phyloP scores from a whole-genome alignment of 140 eudicot genomes.

The Cichorium intybus region DNA sequence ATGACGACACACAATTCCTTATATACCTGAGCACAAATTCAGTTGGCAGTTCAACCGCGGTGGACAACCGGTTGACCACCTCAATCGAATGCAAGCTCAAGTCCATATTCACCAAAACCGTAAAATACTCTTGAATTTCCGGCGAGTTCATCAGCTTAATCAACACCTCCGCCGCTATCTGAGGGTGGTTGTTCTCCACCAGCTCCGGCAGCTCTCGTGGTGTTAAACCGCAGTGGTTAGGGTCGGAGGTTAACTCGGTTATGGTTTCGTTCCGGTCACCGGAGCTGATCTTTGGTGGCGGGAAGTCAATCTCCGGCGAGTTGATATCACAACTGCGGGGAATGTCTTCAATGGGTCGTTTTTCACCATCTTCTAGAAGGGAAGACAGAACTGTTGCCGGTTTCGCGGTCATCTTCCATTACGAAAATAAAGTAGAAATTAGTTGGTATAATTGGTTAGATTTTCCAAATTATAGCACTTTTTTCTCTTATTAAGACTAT shows the following conservation, averaged over 20 bases:
- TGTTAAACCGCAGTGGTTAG: constrained; percentile 86
- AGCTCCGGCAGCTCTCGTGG: constrained; percentile 84
- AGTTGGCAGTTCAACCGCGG: constrained; percentile 84
- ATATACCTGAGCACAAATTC: constrained; percentile 92
- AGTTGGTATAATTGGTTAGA: no score
- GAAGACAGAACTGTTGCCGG: constrained; percentile 34
- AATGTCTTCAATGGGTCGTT: constrained; percentile 51
- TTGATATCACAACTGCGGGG: constrained; percentile 42
- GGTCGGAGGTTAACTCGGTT: constrained; percentile 69
- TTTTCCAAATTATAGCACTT: no score
- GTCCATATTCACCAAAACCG: constrained; percentile 92
- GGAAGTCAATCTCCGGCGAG: constrained; percentile 72
- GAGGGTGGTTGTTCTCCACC: constrained; percentile 95
- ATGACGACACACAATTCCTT: constrained; percentile 85
- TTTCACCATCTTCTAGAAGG: constrained; percentile 61
- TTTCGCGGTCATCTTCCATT: constrained; percentile 34
- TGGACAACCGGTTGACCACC: constrained; percentile 93
- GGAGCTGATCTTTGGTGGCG: constrained; percentile 46
- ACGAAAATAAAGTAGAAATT: not conserved
- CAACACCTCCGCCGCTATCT: constrained; percentile 82
- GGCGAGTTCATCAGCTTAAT: constrained; percentile 79
- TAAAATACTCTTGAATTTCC: constrained; percentile 76
- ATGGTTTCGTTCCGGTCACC: constrained; percentile 66
- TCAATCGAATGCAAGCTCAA: constrained; percentile 99
- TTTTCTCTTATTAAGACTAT: not conserved